These are phyloP conservation scores for Malassezia globosa DNA, from an alignment of 1,284 basidiomycete species.

Conservation along the genomic window DNA sequence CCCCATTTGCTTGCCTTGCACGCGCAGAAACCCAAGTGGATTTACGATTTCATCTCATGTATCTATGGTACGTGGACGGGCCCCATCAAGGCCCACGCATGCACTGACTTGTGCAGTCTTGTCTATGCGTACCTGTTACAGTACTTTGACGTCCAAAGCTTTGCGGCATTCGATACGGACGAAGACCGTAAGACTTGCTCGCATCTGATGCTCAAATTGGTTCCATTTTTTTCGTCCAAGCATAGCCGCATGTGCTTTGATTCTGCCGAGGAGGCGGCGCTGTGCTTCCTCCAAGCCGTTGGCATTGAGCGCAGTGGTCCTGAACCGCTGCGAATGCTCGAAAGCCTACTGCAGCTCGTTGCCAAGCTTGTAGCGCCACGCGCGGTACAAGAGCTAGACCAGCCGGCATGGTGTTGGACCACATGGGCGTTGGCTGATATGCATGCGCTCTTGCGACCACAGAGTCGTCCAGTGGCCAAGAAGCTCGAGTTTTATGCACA, in stretches of 20 bases:
- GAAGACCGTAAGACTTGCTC: not conserved
- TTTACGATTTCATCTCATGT: constrained; percentile 6
- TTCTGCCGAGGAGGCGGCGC: constrained; percentile 5
- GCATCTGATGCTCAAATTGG: not conserved
- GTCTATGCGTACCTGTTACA: constrained; percentile 26
- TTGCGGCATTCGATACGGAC: constrained; percentile 7
- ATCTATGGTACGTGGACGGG: too few relatives aligned
- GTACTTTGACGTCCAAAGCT: constrained; percentile 21
- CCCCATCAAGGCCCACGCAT: too few relatives aligned
- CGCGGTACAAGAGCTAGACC: not conserved
- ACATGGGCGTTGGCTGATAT: constrained; percentile 9
- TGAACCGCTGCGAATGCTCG: not conserved
- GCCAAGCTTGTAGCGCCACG: not conserved
- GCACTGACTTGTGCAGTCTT: too few relatives aligned
- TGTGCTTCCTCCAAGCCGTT: constrained; percentile 8
- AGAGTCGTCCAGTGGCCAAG: not conserved
- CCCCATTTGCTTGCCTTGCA: too few relatives aligned
- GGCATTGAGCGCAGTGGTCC: not conserved
- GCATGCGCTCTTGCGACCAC: not conserved
- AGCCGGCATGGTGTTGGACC: not conserved
- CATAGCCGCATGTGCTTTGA: not conserved
- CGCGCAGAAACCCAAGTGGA: not conserved
- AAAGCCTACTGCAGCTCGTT: not conserved
- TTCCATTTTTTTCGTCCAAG: not conserved
- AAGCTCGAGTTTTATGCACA: constrained; percentile 14